Evolutionary conservation across 805 yeast species (phyloP).

Genomic region (Candida yuanshanica): DNA sequence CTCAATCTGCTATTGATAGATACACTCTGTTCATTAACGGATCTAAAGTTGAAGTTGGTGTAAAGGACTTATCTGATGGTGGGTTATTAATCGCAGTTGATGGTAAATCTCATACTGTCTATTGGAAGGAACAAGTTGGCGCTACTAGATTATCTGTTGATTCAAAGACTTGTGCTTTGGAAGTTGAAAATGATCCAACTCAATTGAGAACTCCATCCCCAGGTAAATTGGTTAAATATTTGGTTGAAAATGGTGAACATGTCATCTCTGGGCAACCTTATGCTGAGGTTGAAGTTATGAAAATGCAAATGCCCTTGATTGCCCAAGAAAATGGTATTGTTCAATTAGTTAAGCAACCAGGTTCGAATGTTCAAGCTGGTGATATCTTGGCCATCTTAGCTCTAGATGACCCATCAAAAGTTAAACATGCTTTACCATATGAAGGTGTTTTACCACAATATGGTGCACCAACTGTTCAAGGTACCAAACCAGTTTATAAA

Average conservation of each 20-base stretch:
- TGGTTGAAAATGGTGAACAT: conserved; percentile 95
- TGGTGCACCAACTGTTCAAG: conserved; percentile 78
- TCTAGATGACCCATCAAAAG: conserved; percentile 94
- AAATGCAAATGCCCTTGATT: conserved; percentile 97
- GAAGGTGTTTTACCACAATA: conserved; percentile 89
- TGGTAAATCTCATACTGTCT: conserved; percentile 91
- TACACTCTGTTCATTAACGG: conserved; percentile 93
- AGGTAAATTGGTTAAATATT: conserved; percentile 89
- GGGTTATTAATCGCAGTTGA: conserved; percentile 83
- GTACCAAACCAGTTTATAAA: conserved; percentile 78
- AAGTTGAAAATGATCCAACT: conserved; percentile 96
- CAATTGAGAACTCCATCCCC: conserved; percentile 98
- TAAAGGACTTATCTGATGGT: conserved; percentile 87
- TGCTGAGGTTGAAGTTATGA: conserved; percentile 99
- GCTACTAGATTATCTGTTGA: conserved; percentile 94
- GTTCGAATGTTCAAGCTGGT: conserved; percentile 95
- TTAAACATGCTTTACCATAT: conserved; percentile 91
- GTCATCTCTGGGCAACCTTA: conserved; percentile 85
- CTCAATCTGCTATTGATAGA: conserved; percentile 79
- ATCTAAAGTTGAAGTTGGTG: conserved; percentile 82
- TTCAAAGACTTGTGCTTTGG: conserved; percentile 89
- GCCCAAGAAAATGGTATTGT: conserved; percentile 92
- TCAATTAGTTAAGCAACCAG: conserved; percentile 94
- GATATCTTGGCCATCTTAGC: conserved; percentile 93
- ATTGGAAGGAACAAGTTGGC: conserved; percentile 96